These are phyloP conservation scores for Colletotrichum simmondsii DNA, from an alignment of 2,329 filamentous ascomycete genomes.

Conservation along the genomic window DNA sequence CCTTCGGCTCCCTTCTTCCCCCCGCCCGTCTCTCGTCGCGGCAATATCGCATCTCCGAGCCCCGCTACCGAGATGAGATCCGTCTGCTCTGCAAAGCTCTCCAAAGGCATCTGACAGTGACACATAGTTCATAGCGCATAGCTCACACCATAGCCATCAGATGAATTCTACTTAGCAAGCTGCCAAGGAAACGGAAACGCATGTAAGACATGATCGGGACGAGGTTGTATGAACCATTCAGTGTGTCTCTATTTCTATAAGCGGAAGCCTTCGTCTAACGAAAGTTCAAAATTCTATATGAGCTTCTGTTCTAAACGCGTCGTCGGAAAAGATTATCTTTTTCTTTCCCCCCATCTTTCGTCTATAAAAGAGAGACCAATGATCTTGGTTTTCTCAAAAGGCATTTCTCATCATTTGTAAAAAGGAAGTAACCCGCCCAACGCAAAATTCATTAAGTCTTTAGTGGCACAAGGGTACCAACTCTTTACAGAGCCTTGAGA, in stretches of 20 bases:
- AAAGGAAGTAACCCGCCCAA: background rate
- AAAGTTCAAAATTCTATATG: background rate
- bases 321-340: background rate
- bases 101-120: too few species aligned
- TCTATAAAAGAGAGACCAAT: background rate
- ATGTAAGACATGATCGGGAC: background rate
- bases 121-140: too few species aligned
- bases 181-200: background rate
- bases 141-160: too few species aligned
- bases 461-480: background rate
- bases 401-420: background rate
- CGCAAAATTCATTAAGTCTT: background rate
- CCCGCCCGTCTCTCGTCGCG: too few species aligned
- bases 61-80: too few species aligned
- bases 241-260: background rate
- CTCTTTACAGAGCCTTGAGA: constrained; percentile 60
- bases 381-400: background rate
- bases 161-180: too few species aligned
- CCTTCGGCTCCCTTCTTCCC: too few species aligned
- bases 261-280: background rate
- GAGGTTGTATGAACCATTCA: background rate
- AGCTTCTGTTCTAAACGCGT: background rate
- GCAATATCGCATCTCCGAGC: too few species aligned
- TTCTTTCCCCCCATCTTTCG: background rate
- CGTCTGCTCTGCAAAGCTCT: too few species aligned